A percentile compares a stretch with the other conserved stretches of the same genome.
phyloP scores from a whole-genome alignment of 345 rosid species.

The Linum tenue region DNA sequence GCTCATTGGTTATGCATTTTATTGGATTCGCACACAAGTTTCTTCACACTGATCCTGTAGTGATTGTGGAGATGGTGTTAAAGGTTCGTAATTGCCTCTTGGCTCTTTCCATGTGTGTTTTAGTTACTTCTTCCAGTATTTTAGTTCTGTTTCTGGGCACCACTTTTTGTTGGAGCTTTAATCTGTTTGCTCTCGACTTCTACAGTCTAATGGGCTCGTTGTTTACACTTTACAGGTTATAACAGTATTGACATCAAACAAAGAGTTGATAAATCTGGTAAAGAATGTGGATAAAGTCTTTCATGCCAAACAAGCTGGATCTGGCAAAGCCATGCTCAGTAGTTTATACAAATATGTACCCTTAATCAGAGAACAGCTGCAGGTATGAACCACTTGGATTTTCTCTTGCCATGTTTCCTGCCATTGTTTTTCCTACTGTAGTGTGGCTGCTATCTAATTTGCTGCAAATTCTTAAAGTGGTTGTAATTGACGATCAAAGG shows the following conservation, averaged over 20 bases:
- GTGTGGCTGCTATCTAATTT: background rate
- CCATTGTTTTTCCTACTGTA: background rate
- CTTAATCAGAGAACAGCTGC: conserved; percentile 62
- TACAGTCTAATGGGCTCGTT: conserved; percentile 7
- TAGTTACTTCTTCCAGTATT: background rate
- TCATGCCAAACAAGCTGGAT: conserved; percentile 52
- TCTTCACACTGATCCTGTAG: conserved; percentile 76
- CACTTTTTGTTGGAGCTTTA: background rate
- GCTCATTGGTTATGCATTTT: conserved; percentile 86
- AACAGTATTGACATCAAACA: conserved; percentile 56
- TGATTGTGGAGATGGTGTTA: conserved; percentile 69
- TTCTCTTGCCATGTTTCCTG: background rate
- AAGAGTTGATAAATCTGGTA: conserved; percentile 55
- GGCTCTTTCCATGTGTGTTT: conserved; percentile 1
- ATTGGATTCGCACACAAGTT: conserved; percentile 93
- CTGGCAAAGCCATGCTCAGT: conserved; percentile 38
- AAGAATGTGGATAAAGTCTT: conserved; percentile 54
- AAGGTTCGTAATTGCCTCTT: conserved; percentile 47
- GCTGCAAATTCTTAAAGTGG: no score
- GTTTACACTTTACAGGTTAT: conserved; percentile 39
- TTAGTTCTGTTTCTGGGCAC: background rate
- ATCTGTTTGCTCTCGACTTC: background rate
- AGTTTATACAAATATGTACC: conserved; percentile 49
- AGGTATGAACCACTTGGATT: conserved; percentile 30
- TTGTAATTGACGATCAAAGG: background rate